A percentile compares a stretch with the other conserved stretches of the same genome.
phyloP scores from a whole-genome alignment of 169 alveolate genomes.

The Plasmodium malariae region DNA sequence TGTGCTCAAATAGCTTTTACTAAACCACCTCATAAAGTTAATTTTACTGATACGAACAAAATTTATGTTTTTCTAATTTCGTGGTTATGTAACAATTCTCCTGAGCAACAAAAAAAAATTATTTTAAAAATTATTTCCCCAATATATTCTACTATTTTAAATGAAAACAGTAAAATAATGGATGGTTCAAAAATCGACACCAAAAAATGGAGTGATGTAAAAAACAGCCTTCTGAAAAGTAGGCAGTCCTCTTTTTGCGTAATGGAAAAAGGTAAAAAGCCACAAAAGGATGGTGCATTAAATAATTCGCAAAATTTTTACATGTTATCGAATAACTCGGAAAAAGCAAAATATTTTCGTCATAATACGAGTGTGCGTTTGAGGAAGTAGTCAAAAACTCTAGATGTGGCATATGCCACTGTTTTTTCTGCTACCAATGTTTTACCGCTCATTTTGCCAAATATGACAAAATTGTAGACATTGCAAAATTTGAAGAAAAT shows the following conservation, averaged over 20 bases:
- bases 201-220: conserved; percentile 8
- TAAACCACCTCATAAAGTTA: conserved; percentile 67
- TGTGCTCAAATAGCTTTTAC: conserved; percentile 70
- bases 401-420: not conserved
- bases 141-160: not conserved
- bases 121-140: not conserved
- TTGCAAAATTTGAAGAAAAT: too few species aligned
- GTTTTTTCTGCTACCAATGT: not conserved
- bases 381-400: not conserved
- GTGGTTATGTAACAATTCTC: conserved; percentile 55
- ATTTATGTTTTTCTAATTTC: conserved; percentile 12
- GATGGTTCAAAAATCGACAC: conserved; percentile 6
- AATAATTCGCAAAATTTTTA: conserved; percentile 19
- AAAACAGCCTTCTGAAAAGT: conserved; percentile 8
- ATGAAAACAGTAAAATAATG: conserved; percentile 14
- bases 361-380: conserved; percentile 15
- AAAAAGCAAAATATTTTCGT: conserved; percentile 9
- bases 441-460: not conserved
- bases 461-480: not conserved
- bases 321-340: not conserved
- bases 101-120: conserved; percentile 33
- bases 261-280: conserved; percentile 10
- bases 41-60: conserved; percentile 63
- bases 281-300: not conserved
- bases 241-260: conserved; percentile 24